Evolutionary conservation across 441 rosid genomes (phyloP).

Genomic region (Gossypium davidsonii): DNA sequence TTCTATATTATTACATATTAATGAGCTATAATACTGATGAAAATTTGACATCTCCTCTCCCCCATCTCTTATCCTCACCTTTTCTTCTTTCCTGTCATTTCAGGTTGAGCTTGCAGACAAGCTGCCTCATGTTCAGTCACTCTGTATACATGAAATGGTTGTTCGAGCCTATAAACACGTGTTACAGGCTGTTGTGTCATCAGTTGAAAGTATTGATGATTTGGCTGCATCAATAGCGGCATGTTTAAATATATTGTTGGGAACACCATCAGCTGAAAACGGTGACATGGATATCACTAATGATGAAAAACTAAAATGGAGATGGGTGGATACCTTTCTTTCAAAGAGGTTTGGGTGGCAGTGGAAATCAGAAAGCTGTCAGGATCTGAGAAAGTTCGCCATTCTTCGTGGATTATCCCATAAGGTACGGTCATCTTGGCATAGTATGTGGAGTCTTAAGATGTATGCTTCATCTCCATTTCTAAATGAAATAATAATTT

Average conservation of each 20-base stretch:
- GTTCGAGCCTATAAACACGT: conserved; percentile 78
- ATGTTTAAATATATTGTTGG: conserved; percentile 65
- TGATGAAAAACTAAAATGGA: conserved; percentile 58
- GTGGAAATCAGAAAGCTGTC: conserved; percentile 50
- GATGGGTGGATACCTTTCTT: conserved; percentile 68
- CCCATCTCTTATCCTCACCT: conserved; percentile 8
- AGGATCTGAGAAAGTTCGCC: conserved; percentile 61
- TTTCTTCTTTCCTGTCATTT: conserved; percentile 4
- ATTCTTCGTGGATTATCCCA: conserved; percentile 73
- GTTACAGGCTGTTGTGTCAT: conserved; percentile 68
- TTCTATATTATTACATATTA: neutral
- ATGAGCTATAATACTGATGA: neutral
- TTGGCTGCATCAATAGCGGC: conserved; percentile 59
- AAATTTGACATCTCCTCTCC: neutral
- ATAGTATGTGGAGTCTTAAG: conserved; percentile 10
- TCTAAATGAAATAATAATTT: conserved; percentile 27
- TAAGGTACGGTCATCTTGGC: conserved; percentile 42
- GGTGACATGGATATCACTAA: conserved; percentile 26
- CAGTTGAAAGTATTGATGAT: conserved; percentile 47
- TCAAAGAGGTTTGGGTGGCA: conserved; percentile 61
- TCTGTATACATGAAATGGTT: conserved; percentile 77
- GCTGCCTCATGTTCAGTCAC: conserved; percentile 77
- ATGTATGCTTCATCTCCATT: conserved; percentile 13
- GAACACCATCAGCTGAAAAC: conserved; percentile 46
- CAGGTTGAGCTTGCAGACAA: conserved; percentile 79